Base-by-base conservation (phyloP, 164 flowering plant species). In the Liquidambar formosana region DNA sequence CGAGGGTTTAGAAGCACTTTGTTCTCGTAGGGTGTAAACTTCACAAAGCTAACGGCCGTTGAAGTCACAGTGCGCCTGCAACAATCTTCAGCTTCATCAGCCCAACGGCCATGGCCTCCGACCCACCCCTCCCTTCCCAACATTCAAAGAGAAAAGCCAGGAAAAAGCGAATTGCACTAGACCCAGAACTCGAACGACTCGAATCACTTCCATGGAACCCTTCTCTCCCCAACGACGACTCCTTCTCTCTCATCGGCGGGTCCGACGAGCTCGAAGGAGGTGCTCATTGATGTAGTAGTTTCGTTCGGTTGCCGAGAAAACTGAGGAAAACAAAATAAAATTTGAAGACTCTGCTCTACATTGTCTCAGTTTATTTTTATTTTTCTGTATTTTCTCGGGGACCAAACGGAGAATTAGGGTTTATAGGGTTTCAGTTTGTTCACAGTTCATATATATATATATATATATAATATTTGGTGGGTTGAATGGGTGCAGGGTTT, bases 231-330 rank as follows among this genome's bases (percentile, higher is more conserved):
- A 70, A 46, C 16, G 84, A 86, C 21, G 89, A 86, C 21, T 61
- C 87, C 12, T 86, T 85, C 73, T 70, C 89, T 57, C 58, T 79
- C 48, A 66, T 81, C 51, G 65, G 67, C 53, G 89, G 86, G 49
- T 71, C 83, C 68, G 75, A 79, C 48, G 88, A 84, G n/a, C 88
- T 85, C 74, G 90, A 89, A 69, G 93, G 96, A 87, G 93, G 96
- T 82, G 41, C 41, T 33, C 41, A 33, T 33, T 33, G 41, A 33
- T 33, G 6, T 22, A n/a, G 10, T 19, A 21, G 10, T 8, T 19
- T 25, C 14, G 26, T 53, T 19, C 19, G 27, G 57, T 22, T 19
- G 25, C 57, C 10, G 25, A 53, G 57, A 53, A n/a, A 21, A 22
- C 33, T 26, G 3, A 23, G 28, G 28, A 57, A 23, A 57, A 57